Conservation (phyloP, 2,329 filamentous ascomycete species). For the Fusarium succisae region DNA sequence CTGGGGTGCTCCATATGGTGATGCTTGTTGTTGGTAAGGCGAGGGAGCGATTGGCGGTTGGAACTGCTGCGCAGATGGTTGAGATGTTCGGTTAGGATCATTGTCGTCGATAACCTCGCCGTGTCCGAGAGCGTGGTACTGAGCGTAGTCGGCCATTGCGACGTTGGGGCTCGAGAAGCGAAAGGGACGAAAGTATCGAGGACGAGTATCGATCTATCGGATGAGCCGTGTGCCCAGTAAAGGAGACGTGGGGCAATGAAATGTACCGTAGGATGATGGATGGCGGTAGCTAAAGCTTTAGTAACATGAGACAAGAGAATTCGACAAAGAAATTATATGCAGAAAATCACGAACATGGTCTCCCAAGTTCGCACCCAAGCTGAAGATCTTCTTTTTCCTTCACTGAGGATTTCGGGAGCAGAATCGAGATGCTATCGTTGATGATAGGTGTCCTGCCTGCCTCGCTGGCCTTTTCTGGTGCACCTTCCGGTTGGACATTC, state of each 20-base stretch:
- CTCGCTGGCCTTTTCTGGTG: conserved; percentile 46
- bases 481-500: conserved; percentile 33
- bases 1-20: conserved; percentile 52
- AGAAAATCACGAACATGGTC: conserved; percentile 36
- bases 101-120: conserved; percentile 64
- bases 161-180: conserved; percentile 16
- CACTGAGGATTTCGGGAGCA: conserved; percentile 21
- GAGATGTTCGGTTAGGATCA: conserved; percentile 60
- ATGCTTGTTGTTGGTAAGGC: conserved; percentile 60
- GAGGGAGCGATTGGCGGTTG: conserved; percentile 63
- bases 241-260: conserved; percentile 43
- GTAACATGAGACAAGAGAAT: conserved; percentile 30
- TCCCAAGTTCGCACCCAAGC: conserved; percentile 31
- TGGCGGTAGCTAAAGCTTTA: conserved; percentile 23
- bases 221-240: conserved; percentile 41
- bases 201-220: conserved; percentile 36
- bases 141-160: conserved; percentile 64
- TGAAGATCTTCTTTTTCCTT: conserved; percentile 9
- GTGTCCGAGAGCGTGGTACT: conserved; percentile 66
- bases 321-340: conserved; percentile 35
- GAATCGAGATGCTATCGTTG: conserved; percentile 26
- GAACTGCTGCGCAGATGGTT: conserved; percentile 65
- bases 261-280: conserved; percentile 7
- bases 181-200: conserved; percentile 32
- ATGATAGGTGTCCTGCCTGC: conserved; percentile 42